Evolutionary conservation across 768 basidiomycete genomes (phyloP), one percentile per base, ranked within the genome.

Genomic region (Panellus pusillus): DNA sequence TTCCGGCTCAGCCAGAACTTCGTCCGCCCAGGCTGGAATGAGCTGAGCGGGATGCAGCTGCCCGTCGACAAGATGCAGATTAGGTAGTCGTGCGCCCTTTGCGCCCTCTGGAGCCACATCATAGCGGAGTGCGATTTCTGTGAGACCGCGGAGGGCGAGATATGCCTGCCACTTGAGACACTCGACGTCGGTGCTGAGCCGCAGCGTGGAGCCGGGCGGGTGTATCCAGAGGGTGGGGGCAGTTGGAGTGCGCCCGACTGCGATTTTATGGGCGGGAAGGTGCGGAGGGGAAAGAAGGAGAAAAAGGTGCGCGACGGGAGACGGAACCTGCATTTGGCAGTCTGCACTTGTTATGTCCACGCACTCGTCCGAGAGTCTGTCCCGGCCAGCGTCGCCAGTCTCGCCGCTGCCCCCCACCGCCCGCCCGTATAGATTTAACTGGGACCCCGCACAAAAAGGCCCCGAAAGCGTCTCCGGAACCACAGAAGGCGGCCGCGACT

Each of bases 101-200:
- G 82, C 86, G 31, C 91, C 91, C 47, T 88, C 83, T 19, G 81
- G 74, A 14, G 79, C 66, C 27, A 93, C 74, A 68, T 92, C 87
- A 72, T 81, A 87, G 40, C 88, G 81, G 13, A 91, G 66, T 18
- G 68, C 70, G 50, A 89, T 69, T 61, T 67, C 57, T 17, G 62
- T 65, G 54, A 88, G 64, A 8, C 81, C 83, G 52, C 87, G 84
- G 44, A 87, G 81, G 20, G 86, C 85, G 44, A 89, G 74, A 61
- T 87, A 91, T 0, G 91, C 89, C 68, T 93, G 91, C 91, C 91
- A 93, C 70, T 91, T 92, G 65, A 93, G 80, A 66, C 91, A 93
- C 61, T 92, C 89, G 61, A 92, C 84, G 70, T 93, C 91, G 48
- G 76, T 68, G 69, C 88, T 90, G 56, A 93, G 79, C n/a, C 72